phyloP scores from a whole-genome alignment of 176 grass and related monocot species.

The Raddia guianensis region DNA sequence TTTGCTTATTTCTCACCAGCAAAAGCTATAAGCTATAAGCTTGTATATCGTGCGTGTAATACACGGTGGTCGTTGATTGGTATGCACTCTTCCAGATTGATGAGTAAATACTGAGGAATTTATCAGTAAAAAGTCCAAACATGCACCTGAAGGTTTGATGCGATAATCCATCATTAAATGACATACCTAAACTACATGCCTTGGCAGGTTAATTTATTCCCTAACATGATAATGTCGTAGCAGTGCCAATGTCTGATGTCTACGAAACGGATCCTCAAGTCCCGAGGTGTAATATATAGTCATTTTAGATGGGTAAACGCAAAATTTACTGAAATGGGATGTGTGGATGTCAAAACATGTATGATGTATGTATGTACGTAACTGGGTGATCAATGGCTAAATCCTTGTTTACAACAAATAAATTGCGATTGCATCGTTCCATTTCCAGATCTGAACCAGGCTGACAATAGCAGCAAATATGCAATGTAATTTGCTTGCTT shows the following conservation, averaged over 20 bases:
- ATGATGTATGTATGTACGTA: background rate
- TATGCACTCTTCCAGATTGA: conserved; percentile 32
- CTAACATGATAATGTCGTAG: background rate
- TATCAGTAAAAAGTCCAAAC: background rate
- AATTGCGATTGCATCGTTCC: background rate
- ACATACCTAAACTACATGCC: no score
- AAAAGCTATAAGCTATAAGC: conserved; percentile 44
- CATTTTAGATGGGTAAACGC: background rate
- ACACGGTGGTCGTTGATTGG: conserved; percentile 11
- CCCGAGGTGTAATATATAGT: no score
- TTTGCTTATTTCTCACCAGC: conserved; percentile 46
- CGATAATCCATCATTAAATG: no score
- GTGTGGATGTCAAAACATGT: background rate
- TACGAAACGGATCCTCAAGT: background rate
- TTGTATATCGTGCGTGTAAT: conserved; percentile 50
- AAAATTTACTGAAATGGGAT: background rate
- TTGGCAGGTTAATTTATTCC: no score
- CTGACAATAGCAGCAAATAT: background rate
- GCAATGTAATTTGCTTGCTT: background rate
- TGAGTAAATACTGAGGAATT: conserved; percentile 15
- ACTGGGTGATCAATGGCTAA: background rate
- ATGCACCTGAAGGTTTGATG: background rate
- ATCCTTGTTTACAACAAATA: background rate
- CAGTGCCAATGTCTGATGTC: background rate
- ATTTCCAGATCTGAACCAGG: conserved; percentile 14